Base-by-base conservation (phyloP, 768 basidiomycete genomes). In the Russula vinacea region DNA sequence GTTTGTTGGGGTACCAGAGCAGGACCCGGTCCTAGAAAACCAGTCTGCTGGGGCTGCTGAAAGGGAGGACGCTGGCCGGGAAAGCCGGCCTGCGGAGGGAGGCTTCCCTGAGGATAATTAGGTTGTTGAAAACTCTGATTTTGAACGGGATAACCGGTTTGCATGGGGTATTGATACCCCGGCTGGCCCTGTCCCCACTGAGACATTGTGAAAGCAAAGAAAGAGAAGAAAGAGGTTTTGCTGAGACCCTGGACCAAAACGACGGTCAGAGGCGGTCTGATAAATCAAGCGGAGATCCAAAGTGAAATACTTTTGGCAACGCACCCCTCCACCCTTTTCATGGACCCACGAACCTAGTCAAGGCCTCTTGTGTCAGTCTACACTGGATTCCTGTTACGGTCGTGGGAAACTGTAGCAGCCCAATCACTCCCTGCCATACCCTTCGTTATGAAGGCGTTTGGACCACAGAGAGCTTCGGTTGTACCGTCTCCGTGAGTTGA, bases 151-250 rank as follows among this genome's bases (percentile, higher is more conserved):
- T 82, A 87, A 16, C 88, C 89, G 3, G 89, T 88, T 68, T 88
- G 88, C 73, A 86, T 77, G 37, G 90, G 86, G 71, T 88, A 87
- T 75, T 91, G 89, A 71, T 78, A 87, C 40, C 84, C 84, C 26
- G 81, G 82, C 74, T 86, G 87, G 58, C 80, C 80, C 71, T 84
- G 83, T 45, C 80, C 81, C 88, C 90, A 92, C 76, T 90, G 89
- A 70, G 88, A 83, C 90, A 92, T 91, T 72, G 70, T 78, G 71
- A 60, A 57, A 47, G 57, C 56, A 52, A 16, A 22, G 35, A 39
- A 26, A 26, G 47, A 32, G 29, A 50, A 9, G 26, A 49, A n/a
- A 26, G 49, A 29, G 11, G 17, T 7, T 52, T 29, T 52, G 29
- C 6, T 7, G 26, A 26, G 13, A 35, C 11, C 42, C 33, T 9